Evolutionary conservation across 23 red algal genomes (phyloP).

Genomic region (Agarophyton chilense): DNA sequence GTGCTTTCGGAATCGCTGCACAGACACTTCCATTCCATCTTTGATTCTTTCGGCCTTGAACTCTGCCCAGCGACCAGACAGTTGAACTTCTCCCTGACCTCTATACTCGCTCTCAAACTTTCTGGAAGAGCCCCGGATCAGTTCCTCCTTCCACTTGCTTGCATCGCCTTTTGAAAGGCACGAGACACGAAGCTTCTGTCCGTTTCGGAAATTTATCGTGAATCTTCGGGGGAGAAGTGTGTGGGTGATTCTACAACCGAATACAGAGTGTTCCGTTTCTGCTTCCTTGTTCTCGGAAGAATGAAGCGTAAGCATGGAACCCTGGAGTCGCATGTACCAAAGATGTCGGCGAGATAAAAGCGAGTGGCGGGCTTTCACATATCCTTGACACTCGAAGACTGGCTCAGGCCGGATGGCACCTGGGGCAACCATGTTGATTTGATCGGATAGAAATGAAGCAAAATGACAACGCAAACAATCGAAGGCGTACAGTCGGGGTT

Average conservation of each 20-base stretch:
- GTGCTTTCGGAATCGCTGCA: not conserved
- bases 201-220: not conserved
- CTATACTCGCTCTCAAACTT: not conserved
- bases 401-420: too few relatives aligned
- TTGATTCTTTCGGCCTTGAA: not conserved
- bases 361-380: not conserved
- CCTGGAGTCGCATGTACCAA: not conserved
- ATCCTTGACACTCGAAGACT: too few relatives aligned
- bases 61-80: not conserved
- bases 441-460: too few relatives aligned
- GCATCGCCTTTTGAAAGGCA: not conserved
- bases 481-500: too few relatives aligned
- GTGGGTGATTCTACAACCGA: not conserved
- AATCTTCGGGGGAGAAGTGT: not conserved
- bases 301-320: not conserved
- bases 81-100: not conserved
- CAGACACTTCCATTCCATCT: not conserved
- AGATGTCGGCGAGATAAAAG: not conserved
- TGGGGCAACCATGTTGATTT: too few relatives aligned
- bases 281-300: not conserved
- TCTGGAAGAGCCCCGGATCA: not conserved
- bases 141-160: not conserved
- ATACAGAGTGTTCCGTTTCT: not conserved
- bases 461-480: too few relatives aligned
- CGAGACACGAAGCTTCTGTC: not conserved